Evolutionary conservation across 2,329 filamentous ascomycete species (phyloP), one percentile per base, ranked within the genome.

Genomic region (Seiridium cupressi): DNA sequence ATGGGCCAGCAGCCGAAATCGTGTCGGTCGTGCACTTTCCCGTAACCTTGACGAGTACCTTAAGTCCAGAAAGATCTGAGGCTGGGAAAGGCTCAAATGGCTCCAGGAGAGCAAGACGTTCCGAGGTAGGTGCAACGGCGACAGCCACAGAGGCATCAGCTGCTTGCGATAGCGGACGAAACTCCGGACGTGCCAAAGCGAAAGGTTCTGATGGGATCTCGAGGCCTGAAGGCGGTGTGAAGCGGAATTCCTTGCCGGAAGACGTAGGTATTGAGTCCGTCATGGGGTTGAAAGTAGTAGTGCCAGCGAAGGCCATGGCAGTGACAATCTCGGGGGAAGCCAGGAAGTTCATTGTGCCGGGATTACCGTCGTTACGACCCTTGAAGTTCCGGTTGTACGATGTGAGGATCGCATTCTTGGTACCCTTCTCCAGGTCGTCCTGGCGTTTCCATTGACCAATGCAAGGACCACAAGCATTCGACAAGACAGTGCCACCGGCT

Each of bases 351-450:
- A 98, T 97, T 7, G 95, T 99, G 47, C 90, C 89, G 31, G 91
- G 89, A 80, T 99, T 99, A 63, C 95, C 95, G 72, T 99, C 95
- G 74, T 99, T 99, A 65, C 95, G 91, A 62, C 92, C 94, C 55
- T 91, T 91, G 82, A 99, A 99, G 79, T 99, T 99, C 62, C 95
- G 91, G 84, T 99, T 99, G 81, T 97, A 99, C 1, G 93, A 97
- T 8, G 93, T 94, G 70, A 99, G 86, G 69, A 99, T 98, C 63
- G 95, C 95, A 72, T 99, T 99, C 58, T 86, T 81, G 61, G 93
- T 91, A 63, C 93, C 93, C 79, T 96, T 97, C 61, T 79, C 75
- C 18, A 96, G 85, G 31, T 88, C 90, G 71, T 98, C 95, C 18
- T 91, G 94, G 60, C 95, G 89, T 73, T 91, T 91, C 95, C 95